Conservation (phyloP, 1,284 basidiomycete genomes). For the Coniophora puteana region DNA sequence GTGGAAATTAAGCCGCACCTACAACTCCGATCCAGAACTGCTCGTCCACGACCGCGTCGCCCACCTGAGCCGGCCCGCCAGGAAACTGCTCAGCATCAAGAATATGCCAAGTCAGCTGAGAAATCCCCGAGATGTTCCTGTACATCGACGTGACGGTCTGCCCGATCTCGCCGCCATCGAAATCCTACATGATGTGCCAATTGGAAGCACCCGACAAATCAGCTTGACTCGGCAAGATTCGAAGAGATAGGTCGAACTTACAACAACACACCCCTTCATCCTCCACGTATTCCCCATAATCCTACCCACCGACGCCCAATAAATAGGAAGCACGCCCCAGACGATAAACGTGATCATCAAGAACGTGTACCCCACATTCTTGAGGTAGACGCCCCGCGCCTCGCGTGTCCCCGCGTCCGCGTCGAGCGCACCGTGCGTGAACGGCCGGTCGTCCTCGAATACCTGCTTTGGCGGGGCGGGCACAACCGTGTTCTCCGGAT, state of each 20-base stretch:
- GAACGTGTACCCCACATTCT: constrained; percentile 21
- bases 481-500: too few relatives aligned
- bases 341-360: constrained; percentile 26
- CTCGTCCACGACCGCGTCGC: constrained; percentile 34
- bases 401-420: constrained; percentile 25
- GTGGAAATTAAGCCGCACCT: constrained; percentile 23
- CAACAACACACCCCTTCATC: constrained; percentile 35
- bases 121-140: constrained; percentile 17
- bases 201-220: neutral
- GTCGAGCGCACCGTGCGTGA: constrained; percentile 32
- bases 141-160: constrained; percentile 34
- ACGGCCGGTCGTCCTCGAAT: constrained; percentile 25
- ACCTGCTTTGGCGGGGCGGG: too few relatives aligned
- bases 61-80: constrained; percentile 33
- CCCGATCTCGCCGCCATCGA: constrained; percentile 47
- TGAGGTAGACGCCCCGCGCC: constrained; percentile 30
- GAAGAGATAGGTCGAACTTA: constrained; percentile 16
- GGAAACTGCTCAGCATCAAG: constrained; percentile 38
- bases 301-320: constrained; percentile 35
- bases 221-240: neutral
- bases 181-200: constrained; percentile 36
- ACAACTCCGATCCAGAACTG: constrained; percentile 42
- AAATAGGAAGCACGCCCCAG: constrained; percentile 30
- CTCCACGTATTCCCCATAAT: constrained; percentile 28
- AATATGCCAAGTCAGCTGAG: constrained; percentile 36